These are phyloP conservation scores for Geranomyces michiganensis DNA, from an alignment of 192 early-diverging fungal species.

Conservation along the genomic window DNA sequence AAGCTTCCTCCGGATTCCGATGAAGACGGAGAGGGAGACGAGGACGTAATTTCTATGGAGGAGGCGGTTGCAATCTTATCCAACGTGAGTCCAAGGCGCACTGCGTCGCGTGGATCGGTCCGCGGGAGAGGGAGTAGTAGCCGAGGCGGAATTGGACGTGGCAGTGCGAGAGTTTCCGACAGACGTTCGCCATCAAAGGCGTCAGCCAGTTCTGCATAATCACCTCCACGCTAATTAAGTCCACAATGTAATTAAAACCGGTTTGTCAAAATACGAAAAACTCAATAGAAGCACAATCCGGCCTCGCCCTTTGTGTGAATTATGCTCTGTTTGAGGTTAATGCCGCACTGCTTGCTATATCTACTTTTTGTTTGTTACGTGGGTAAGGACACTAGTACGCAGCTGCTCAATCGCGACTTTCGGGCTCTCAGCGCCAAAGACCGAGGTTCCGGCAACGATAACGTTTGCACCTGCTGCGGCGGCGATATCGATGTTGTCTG, in stretches of 20 bases:
- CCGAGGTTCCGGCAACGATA: constrained; percentile 91
- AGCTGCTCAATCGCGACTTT: constrained; percentile 70
- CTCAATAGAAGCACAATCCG: too few species aligned
- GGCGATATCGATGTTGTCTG: constrained; percentile 83
- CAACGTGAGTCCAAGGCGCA: too few species aligned
- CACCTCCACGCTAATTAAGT: too few species aligned
- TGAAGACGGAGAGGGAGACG: not conserved
- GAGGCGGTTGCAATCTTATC: not conserved
- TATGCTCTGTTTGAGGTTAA: too few species aligned
- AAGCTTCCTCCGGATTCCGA: not conserved
- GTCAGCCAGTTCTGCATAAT: too few species aligned
- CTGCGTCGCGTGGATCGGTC: not conserved
- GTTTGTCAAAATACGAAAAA: too few species aligned
- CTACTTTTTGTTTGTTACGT: constrained; percentile 25
- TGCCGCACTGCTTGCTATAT: too few species aligned
- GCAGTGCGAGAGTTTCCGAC: too few species aligned
- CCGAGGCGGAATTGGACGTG: not conserved
- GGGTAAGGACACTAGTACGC: constrained; percentile 37
- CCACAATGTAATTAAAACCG: too few species aligned
- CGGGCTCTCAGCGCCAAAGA: constrained; percentile 80
- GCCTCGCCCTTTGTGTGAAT: too few species aligned
- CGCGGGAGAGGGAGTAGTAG: constrained; percentile 2
- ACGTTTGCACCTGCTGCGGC: constrained; percentile 94
- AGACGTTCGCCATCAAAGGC: too few species aligned
- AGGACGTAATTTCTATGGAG: not conserved